These are phyloP conservation scores for Pythium sukuiense DNA, from an alignment of 352 stramenopile species.

Conservation along the genomic window DNA sequence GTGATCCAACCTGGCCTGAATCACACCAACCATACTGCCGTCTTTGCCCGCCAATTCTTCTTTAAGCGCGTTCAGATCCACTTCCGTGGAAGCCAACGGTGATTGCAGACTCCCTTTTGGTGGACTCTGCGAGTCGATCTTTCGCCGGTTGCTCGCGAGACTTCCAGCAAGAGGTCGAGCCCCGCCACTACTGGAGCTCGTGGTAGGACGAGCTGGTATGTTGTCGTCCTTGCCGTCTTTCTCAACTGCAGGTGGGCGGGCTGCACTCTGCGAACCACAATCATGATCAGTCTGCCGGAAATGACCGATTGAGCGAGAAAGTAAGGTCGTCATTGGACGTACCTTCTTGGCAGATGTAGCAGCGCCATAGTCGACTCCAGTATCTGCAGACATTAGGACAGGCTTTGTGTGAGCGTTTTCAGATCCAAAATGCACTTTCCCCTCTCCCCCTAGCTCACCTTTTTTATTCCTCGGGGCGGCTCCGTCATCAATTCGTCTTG, in stretches of 20 bases:
- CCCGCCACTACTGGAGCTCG: slow-evolving; percentile 1
- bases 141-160: slow-evolving; percentile 65
- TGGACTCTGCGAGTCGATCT: slow-evolving; percentile 30
- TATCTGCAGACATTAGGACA: not conserved
- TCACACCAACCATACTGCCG: slow-evolving; percentile 35
- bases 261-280: not conserved
- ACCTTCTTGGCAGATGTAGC: slow-evolving; percentile 13
- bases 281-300: not conserved
- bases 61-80: slow-evolving; percentile 31
- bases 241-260: slow-evolving; percentile 8
- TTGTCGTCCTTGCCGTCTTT: not conserved
- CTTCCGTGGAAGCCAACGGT: slow-evolving; percentile 33
- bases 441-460: slow-evolving; percentile 22
- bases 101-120: slow-evolving; percentile 36
- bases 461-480: slow-evolving; percentile 57
- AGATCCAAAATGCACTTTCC: no score
- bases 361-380: slow-evolving; percentile 1
- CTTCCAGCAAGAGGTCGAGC: slow-evolving; percentile 32
- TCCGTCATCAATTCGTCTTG: slow-evolving; percentile 52
- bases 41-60: slow-evolving; percentile 41
- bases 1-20: slow-evolving; percentile 58
- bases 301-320: no score
- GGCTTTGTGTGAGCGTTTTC: no score
- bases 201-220: slow-evolving; percentile 3
- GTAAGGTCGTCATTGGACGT: no score